Percentiles rank a stretch among this genome's conserved stretches.
These are phyloP conservation scores for Porcisia deanei DNA, from an alignment of 208 protist species.

Conservation along the genomic window DNA sequence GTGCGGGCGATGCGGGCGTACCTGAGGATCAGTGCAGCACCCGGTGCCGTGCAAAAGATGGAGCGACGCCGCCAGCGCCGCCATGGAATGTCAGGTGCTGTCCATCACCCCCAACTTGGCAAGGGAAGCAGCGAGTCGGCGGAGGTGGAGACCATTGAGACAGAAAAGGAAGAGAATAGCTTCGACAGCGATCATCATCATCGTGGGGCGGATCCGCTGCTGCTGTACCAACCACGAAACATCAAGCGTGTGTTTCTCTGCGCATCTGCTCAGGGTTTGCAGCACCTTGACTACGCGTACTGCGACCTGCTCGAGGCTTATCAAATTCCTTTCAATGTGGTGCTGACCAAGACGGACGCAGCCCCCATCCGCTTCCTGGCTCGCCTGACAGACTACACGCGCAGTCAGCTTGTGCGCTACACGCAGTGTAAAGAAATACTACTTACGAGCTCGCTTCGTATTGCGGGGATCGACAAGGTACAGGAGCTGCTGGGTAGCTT, in stretches of 20 bases:
- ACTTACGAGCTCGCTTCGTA: constrained; percentile 75
- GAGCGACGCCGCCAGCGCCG: constrained; percentile 1
- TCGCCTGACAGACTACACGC: constrained; percentile 81
- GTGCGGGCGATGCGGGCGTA: constrained; percentile 75
- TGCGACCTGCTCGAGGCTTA: constrained; percentile 71
- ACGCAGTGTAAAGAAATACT: constrained; percentile 86
- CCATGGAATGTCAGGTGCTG: not conserved
- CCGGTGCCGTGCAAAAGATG: constrained; percentile 4
- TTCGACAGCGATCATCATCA: not conserved
- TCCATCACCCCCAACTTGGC: not conserved
- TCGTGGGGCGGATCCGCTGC: not conserved
- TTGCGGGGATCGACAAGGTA: constrained; percentile 87
- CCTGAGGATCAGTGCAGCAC: constrained; percentile 32
- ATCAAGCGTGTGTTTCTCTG: constrained; percentile 85
- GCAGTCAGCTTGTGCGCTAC: constrained; percentile 79
- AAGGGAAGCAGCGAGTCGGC: not conserved
- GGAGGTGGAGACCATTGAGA: not conserved
- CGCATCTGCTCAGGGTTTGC: constrained; percentile 74
- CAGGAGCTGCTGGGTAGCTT: constrained; percentile 80
- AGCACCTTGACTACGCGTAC: constrained; percentile 73
- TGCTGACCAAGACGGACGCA: constrained; percentile 89
- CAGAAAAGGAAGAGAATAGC: not conserved
- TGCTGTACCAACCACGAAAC: constrained; percentile 37
- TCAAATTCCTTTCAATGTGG: constrained; percentile 74
- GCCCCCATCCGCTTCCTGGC: constrained; percentile 85